Evolutionary conservation across 768 basidiomycete species (phyloP), one percentile per base, ranked within the genome.

Genomic region (Lepiota brunneoincarnata): DNA sequence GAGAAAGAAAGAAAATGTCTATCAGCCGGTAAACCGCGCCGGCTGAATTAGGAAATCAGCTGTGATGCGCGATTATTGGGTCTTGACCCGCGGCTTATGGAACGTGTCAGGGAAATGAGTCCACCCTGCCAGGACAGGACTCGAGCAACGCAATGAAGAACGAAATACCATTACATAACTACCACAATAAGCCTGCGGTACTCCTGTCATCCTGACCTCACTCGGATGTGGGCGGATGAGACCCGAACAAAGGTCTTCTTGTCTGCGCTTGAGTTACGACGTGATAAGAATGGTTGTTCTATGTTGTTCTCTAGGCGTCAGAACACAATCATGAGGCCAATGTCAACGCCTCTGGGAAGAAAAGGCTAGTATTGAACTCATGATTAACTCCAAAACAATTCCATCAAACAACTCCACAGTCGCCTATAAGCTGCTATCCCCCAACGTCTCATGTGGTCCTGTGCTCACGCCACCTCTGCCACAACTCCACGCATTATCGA

Each of bases 111-210:
- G 45, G 45, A n/a, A 31, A 5, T 11, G 4, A 31, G 7, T 9
- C 35, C n/a, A 36, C 45, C 45, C 45, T 47, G 17, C 15, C 45
- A 35, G 45, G 17, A 9, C 31, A 31, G 31, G 10, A 44, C 42
- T n/a, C 38, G n/a, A 39, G n/a, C 38, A 39, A 20, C 31, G 45
- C n/a, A 36, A 47, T 47, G 34, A 47, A 21, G 9, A n/a, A n/a
- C n/a, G n/a, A n/a, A n/a, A n/a, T n/a, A n/a, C n/a, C n/a, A 20
- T 47, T 47, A 47, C 45, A 47, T 47, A 47, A 47, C 31, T 12
- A 12, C 34, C 12, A 47, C 45, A 47, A 47, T 47, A 47, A 47
- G 24, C 34, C 17, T 35, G 28, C n/a, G 34, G 24, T 20, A 21
- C 4, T 5, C 11, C 21, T 34, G 34, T 47, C 45, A 47, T 23